phyloP scores from a whole-genome alignment of 257 asterid species.

The Cinchona pubescens region DNA sequence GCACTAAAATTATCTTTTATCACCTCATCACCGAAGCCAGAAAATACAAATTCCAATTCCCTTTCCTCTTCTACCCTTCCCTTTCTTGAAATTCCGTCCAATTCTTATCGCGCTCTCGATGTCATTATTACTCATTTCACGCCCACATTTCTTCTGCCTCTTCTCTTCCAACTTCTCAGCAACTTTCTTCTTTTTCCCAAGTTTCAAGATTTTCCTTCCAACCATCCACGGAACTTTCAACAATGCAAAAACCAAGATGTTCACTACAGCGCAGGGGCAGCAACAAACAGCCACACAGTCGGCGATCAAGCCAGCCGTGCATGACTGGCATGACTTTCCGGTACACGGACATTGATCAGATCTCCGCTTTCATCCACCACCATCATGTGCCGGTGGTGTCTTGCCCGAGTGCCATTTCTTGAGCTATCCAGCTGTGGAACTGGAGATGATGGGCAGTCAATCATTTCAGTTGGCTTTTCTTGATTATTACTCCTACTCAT shows the following conservation, averaged over 20 bases:
- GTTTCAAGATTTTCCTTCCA: slow-evolving; percentile 50
- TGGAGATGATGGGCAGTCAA: slow-evolving; percentile 26
- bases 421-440: slow-evolving; percentile 6
- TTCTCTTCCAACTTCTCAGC: slow-evolving; percentile 28
- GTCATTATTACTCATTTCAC: neutral
- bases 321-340: slow-evolving; percentile 72
- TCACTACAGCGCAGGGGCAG: slow-evolving; percentile 89
- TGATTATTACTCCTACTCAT: neutral
- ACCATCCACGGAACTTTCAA: slow-evolving; percentile 79
- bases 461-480: slow-evolving; percentile 25
- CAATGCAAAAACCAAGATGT: slow-evolving; percentile 59
- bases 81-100: slow-evolving; percentile 33
- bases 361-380: slow-evolving; percentile 42
- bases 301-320: slow-evolving; percentile 83
- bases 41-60: slow-evolving; percentile 18
- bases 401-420: slow-evolving; percentile 9
- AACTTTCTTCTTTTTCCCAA: slow-evolving; percentile 29
- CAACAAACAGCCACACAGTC: slow-evolving; percentile 96
- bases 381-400: slow-evolving; percentile 15
- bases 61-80: slow-evolving; percentile 22
- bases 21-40: slow-evolving; percentile 37
- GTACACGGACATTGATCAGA: slow-evolving; percentile 48
- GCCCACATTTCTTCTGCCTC: slow-evolving; percentile 24
- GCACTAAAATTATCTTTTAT: slow-evolving; percentile 34
- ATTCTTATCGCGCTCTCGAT: slow-evolving; percentile 15